Evolutionary conservation across 495 filamentous ascomycete species (phyloP), one percentile per base, ranked within the genome.

Genomic region (Cryomyces minteri): DNA sequence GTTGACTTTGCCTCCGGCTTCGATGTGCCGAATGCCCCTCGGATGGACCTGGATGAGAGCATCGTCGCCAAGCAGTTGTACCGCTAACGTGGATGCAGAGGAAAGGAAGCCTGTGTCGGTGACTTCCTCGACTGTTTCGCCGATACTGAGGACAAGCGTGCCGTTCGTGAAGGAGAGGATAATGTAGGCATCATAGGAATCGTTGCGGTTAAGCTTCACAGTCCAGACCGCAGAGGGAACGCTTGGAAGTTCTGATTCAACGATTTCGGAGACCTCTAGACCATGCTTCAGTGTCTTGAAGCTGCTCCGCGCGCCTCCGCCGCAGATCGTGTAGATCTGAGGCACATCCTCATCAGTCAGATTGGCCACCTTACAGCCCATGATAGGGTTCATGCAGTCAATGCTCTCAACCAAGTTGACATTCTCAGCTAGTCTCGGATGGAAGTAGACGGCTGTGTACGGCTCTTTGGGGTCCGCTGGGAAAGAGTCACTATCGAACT

Each of bases 121-220:
- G 5, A 94, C 87, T 62, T 95, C 86, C 58, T 94, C 87, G 0
- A 99, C 90, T 5, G 84, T 92, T 59, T 96, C 90, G 7, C 90
- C 92, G 47, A 99, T 94, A 49, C 82, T 85, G 18, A 99, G 68
- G 4, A 95, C 86, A 10, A 96, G 67, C 0, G 92, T 85, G 30
- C 73, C 72, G 40, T 80, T 80, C 32, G 68, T 66, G 47, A 82
- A 79, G 3, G 74, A 81, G 6, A 85, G 66, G 31, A 85, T 64
- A 41, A 85, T 82, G 49, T 82, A 81, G 8, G 77, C 53, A 63
- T 99, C 87, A 54, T 74, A 94, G 50, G 88, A 76, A 55, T 99
- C 90, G 10, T 68, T 63, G 12, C 73, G 74, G n/a, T 75, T 80
- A 40, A 90, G 67, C 53, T 93, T 95, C 0, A 88, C 90, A 0